phyloP scores from a whole-genome alignment of 768 basidiomycete genomes.

The Lanmaoa pseudosensibilis region DNA sequence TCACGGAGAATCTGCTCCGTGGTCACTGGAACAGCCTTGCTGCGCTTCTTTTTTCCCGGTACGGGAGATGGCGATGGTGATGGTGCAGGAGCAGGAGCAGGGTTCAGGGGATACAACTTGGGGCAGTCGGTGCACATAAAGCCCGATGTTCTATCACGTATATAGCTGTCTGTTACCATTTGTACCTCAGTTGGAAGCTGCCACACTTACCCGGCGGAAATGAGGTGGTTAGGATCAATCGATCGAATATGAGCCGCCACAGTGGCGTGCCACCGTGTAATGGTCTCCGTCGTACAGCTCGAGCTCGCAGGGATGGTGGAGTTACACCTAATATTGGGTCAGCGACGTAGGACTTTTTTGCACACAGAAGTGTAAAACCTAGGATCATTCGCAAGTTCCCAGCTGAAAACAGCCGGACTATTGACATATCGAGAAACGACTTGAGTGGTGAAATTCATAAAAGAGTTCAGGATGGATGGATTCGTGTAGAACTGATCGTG shows the following conservation, averaged over 20 bases:
- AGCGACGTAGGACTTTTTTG: not conserved
- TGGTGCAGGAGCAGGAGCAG: conserved; percentile 37
- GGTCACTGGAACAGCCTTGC: conserved; percentile 42
- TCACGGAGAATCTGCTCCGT: conserved; percentile 48
- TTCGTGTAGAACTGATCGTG: conserved; percentile 66
- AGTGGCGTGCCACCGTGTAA: conserved; percentile 57
- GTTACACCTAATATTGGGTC: conserved; percentile 45
- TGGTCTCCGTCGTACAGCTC: conserved; percentile 47
- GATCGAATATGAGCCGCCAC: conserved; percentile 45
- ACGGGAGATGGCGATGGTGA: conserved; percentile 41
- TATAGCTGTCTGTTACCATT: not conserved
- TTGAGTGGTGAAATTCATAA: conserved; percentile 56
- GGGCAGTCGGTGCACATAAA: conserved; percentile 58
- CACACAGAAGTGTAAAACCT: conserved; percentile 37
- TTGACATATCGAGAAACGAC: conserved; percentile 57
- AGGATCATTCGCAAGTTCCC: conserved; percentile 69
- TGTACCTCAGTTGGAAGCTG: not conserved
- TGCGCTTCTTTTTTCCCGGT: conserved; percentile 40
- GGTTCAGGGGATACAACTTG: conserved; percentile 49
- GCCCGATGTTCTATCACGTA: conserved; percentile 46
- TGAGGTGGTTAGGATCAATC: conserved; percentile 62
- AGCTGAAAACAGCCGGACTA: conserved; percentile 50
- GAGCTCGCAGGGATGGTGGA: conserved; percentile 47
- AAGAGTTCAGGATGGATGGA: conserved; percentile 46
- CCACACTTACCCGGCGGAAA: conserved; percentile 55